Base-by-base conservation (phyloP, 1,284 basidiomycete species). In the Irpex sp. region DNA sequence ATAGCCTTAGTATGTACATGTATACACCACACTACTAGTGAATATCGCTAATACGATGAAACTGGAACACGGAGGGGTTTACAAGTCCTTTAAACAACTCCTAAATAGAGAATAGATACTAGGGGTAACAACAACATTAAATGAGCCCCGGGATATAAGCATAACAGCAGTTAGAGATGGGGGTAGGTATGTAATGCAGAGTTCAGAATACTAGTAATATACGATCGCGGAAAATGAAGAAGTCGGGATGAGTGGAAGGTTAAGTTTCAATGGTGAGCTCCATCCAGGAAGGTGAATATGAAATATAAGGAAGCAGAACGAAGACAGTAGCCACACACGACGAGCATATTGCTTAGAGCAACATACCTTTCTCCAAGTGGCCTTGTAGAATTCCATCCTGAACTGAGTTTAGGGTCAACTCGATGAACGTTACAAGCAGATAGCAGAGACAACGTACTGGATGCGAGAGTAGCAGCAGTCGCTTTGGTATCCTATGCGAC, bases 321-420 rank as follows among this genome's bases (percentile, higher is more conserved):
- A 52, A 26, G 21, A 15, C 9, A 19, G 17, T 19, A 47, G 34
- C 7, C 8, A 44, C 8, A 44, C 15, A 44, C 11, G 4, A 15
- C 15, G 40, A 44, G 40, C 40, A 26, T 26, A 26, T 26, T 44
- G 40, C 40, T 44, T 54, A 72, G 17, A 71, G 69, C 21, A 73
- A 67, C 51, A 68, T 65, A 51, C 69, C 70, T 47, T 77, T 68
- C 77, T 80, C 58, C 15, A 87, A 77, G 67, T 86, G 77, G 54
- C 81, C 78, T 49, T 82, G 78, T 51, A 86, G 72, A 58, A 88
- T 84, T 48, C 83, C 82, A 67, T 87, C 85, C 58, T 82, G 81
- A 11, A 88, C 85, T 82, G 63, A 13, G 49, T 8, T n/a, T 4
- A 8, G 26, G 19, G 31, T 15, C n/a, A 47, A 7, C 19, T 31